Base-by-base conservation (phyloP, 306 rosid species). In the Abrus pulchellus region DNA sequence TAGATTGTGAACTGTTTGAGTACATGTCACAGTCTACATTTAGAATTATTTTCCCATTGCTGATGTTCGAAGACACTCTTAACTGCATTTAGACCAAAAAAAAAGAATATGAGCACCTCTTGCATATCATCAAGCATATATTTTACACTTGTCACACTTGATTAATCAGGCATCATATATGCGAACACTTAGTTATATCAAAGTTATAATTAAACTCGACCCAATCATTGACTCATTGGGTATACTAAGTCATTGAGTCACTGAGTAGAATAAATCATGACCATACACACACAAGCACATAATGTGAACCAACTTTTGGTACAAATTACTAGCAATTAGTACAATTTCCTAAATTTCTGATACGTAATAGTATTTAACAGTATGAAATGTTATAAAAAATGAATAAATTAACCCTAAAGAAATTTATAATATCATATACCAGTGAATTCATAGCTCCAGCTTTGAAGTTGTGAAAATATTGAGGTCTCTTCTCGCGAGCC, bases 371-470 rank as follows among this genome's bases (percentile, higher is more conserved):
- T 20, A 20, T 20, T 20, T 20, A 20, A 36, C 40, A 36, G 2
- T 36, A 6, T 9, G 20, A 60, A 30, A 32, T n/a, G 30, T 55
- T 55, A 27, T 13, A 6, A 4, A 27, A 55, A 29, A 57, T 9
- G 20, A 8, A 57, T 57, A 57, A 57, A 57, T 3, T 29, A 57
- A 9, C 13, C 9, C 6, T 1, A 5, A 33, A 75, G 54, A 60
- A 48, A 20, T 38, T 20, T 9, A 12, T 6, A 38, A 61, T 8
- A 10, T 5, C 81, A 66, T 30, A 41, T 78, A 92, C 98, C 97
- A 94, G 30, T 20, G 98, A 88, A 86, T 94, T 94, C 94, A 91
- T 90, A 20, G 98, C 94, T 75, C 97, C 98, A 3, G 97, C 97
- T 85, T 94, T 92, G 87, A 87, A 94, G 86, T 92, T 88, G 57